Evolutionary conservation across 805 yeast genomes (phyloP).

Genomic region (Millerozyma acaciae): DNA sequence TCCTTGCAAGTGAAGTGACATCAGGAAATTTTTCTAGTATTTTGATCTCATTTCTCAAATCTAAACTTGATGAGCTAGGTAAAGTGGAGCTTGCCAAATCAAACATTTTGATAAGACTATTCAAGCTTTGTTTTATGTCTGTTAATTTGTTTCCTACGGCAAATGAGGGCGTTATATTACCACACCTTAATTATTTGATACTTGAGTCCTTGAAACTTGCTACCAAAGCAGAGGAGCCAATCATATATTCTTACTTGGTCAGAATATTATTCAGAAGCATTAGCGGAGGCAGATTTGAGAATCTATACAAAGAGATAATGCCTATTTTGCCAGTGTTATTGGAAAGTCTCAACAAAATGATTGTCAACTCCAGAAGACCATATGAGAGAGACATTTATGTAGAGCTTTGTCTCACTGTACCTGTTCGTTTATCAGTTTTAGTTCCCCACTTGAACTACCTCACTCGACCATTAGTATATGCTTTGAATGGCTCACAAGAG

Average conservation of each 20-base stretch:
- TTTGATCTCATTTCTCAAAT: constrained; percentile 68
- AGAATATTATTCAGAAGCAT: constrained; percentile 89
- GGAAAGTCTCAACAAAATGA: constrained; percentile 79
- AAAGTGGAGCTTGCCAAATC: constrained; percentile 73
- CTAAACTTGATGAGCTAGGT: constrained; percentile 74
- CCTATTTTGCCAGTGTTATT: constrained; percentile 84
- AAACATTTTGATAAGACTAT: constrained; percentile 76
- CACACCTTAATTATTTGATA: constrained; percentile 81
- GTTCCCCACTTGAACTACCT: constrained; percentile 88
- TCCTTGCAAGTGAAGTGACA: constrained; percentile 90
- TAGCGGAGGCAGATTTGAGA: constrained; percentile 96
- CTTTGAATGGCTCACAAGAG: constrained; percentile 86
- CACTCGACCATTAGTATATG: constrained; percentile 88
- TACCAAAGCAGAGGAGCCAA: constrained; percentile 85
- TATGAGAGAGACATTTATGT: constrained; percentile 93
- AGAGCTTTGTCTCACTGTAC: constrained; percentile 91
- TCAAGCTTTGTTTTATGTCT: constrained; percentile 93
- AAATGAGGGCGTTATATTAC: constrained; percentile 83
- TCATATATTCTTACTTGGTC: constrained; percentile 82
- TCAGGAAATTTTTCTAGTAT: constrained; percentile 89
- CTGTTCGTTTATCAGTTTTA: constrained; percentile 86
- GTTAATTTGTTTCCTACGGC: constrained; percentile 85
- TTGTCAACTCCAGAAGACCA: constrained; percentile 77
- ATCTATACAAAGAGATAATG: constrained; percentile 85
- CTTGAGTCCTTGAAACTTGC: constrained; percentile 74